Conservation (phyloP, 345 rosid genomes). For the Barbarea vulgaris region DNA sequence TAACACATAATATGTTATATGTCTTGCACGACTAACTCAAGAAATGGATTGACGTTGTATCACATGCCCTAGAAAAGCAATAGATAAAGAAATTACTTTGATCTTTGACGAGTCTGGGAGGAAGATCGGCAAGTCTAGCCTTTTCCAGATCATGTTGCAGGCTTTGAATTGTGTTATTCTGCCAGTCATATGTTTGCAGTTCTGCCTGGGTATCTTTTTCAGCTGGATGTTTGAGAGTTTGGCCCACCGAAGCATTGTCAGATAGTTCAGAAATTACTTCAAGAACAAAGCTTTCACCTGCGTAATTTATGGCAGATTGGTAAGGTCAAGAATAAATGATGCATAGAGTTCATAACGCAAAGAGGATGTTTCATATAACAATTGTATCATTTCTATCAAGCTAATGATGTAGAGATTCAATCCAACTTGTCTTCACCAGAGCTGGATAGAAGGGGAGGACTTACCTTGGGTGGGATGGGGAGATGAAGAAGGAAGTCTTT, state of each 20-base stretch:
- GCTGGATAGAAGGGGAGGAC: slow-evolving; percentile 7
- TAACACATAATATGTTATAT: slow-evolving; percentile 61
- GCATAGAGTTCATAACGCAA: slow-evolving; percentile 18
- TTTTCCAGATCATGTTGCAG: slow-evolving; percentile 38
- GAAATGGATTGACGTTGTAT: slow-evolving; percentile 24
- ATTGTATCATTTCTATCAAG: neutral
- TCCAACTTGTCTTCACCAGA: neutral
- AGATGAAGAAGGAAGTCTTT: slow-evolving; percentile 59
- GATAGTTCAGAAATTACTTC: slow-evolving; percentile 60
- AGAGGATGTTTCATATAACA: neutral
- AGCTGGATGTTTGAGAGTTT: slow-evolving; percentile 60
- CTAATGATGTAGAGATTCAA: slow-evolving; percentile 7
- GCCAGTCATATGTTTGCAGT: slow-evolving; percentile 44
- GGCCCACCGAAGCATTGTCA: slow-evolving; percentile 62
- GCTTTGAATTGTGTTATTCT: slow-evolving; percentile 45
- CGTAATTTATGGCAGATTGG: slow-evolving; percentile 18
- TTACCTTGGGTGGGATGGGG: slow-evolving; percentile 54
- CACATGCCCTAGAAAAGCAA: slow-evolving; percentile 32
- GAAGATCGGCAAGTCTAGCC: slow-evolving; percentile 40
- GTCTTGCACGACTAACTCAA: slow-evolving; percentile 47
- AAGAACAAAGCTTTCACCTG: slow-evolving; percentile 69
- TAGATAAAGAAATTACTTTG: slow-evolving; percentile 71
- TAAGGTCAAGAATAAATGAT: slow-evolving; percentile 7
- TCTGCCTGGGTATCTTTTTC: slow-evolving; percentile 45
- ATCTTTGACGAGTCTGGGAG: slow-evolving; percentile 47